phyloP scores from a whole-genome alignment of 2,329 filamentous ascomycete genomes.

The Dactylellina leptospora region DNA sequence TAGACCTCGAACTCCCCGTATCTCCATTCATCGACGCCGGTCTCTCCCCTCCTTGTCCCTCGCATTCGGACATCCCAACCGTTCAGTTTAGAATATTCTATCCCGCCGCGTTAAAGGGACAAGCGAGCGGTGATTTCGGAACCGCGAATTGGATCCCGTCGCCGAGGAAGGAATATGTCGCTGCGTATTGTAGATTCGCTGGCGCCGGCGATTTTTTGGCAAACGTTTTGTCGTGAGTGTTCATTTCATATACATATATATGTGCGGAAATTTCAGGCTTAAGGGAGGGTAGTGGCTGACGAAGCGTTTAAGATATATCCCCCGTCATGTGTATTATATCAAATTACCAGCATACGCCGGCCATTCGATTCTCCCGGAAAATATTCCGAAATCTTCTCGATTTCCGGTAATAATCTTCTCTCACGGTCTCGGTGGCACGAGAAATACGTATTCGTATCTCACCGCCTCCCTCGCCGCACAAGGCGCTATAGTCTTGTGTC shows the following conservation, averaged over 20 bases:
- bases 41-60: conserved; percentile 55
- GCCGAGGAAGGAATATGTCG: conserved; percentile 77
- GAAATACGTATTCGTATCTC: conserved; percentile 83
- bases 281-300: too few species aligned
- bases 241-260: background rate
- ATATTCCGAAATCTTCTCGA: conserved; percentile 60
- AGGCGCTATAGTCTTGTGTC: conserved; percentile 80
- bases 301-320: conserved; percentile 67
- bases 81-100: conserved; percentile 85
- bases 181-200: conserved; percentile 79
- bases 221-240: conserved; percentile 62
- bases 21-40: conserved; percentile 55
- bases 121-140: background rate
- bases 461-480: conserved; percentile 82
- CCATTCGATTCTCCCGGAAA: conserved; percentile 68
- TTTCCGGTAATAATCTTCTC: conserved; percentile 83
- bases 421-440: conserved; percentile 80
- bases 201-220: conserved; percentile 70
- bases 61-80: conserved; percentile 66
- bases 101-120: conserved; percentile 62
- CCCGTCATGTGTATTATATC: conserved; percentile 76
- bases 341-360: conserved; percentile 70
- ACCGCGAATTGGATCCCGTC: conserved; percentile 77
- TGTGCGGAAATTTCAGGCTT: too few species aligned
- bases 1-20: conserved; percentile 83